phyloP scores from a whole-genome alignment of 495 filamentous ascomycete genomes.

The Xylaria grammica region DNA sequence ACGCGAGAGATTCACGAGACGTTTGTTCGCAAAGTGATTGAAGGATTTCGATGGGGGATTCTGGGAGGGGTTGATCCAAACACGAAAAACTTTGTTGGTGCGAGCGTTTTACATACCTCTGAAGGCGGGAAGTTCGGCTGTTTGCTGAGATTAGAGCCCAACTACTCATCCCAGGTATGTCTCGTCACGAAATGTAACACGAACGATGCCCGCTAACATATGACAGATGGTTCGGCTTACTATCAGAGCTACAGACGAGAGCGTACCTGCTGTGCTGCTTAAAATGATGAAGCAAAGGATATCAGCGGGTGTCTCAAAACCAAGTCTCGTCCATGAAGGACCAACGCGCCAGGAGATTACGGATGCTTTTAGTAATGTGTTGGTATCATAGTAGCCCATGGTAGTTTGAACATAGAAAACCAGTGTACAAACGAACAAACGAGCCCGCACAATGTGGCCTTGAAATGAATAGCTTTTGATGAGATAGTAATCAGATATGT shows the following conservation, averaged over 20 bases:
- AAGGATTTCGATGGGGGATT: conserved; percentile 88
- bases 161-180: conserved; percentile 82
- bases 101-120: conserved; percentile 84
- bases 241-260: conserved; percentile 91
- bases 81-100: conserved; percentile 89
- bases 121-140: conserved; percentile 91
- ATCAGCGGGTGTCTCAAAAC: conserved; percentile 53
- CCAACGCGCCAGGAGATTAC: conserved; percentile 51
- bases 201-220: conserved; percentile 31
- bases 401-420: conserved; percentile 19
- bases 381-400: conserved; percentile 46
- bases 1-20: conserved; percentile 56
- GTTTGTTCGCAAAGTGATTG: conserved; percentile 71
- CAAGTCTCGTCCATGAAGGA: conserved; percentile 35
- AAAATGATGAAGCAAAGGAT: conserved; percentile 87
- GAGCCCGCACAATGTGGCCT: neutral
- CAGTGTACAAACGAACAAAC: conserved; percentile 10
- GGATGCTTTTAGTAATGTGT: conserved; percentile 53
- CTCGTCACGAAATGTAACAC: neutral
- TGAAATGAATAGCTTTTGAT: neutral
- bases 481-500: neutral
- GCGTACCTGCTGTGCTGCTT: conserved; percentile 76
- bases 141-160: conserved; percentile 91
- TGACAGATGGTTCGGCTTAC: conserved; percentile 92
- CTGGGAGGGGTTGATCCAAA: conserved; percentile 88